Evolutionary conservation across 352 stramenopile genomes (phyloP).

Genomic region (Phytophthora agathidicida): DNA sequence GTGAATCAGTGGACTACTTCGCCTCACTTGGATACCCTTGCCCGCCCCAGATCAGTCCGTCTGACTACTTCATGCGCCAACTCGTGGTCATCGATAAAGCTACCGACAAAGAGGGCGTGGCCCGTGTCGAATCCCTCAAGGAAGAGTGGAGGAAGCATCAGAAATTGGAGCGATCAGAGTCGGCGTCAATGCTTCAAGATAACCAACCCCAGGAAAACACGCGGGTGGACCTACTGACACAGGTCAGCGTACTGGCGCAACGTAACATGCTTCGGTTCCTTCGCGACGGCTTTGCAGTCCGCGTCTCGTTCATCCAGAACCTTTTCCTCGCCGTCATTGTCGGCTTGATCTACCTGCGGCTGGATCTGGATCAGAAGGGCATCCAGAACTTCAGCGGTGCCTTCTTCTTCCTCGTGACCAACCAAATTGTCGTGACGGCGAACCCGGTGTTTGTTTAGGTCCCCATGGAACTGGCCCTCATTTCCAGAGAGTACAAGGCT

Average conservation of each 20-base stretch:
- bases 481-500: constrained; percentile 36
- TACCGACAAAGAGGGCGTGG: constrained; percentile 29
- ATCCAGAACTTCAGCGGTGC: constrained; percentile 38
- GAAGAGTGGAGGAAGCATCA: constrained; percentile 27
- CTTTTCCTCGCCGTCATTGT: constrained; percentile 38
- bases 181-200: too few relatives aligned
- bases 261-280: constrained; percentile 33
- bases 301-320: constrained; percentile 26
- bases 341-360: constrained; percentile 39
- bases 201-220: too few relatives aligned
- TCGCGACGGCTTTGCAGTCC: constrained; percentile 31
- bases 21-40: constrained; percentile 38
- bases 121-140: constrained; percentile 27
- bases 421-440: constrained; percentile 40
- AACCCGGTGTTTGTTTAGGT: constrained; percentile 39
- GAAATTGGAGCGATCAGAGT: too few relatives aligned
- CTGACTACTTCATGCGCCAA: constrained; percentile 52
- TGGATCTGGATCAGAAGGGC: constrained; percentile 27
- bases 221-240: constrained; percentile 7
- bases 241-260: constrained; percentile 30
- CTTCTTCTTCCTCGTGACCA: constrained; percentile 46
- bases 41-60: constrained; percentile 41
- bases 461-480: constrained; percentile 37
- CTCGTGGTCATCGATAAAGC: constrained; percentile 46
- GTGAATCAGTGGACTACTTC: too few relatives aligned